Base-by-base conservation (phyloP, 495 filamentous ascomycete genomes). In the Neurospora cerealis region DNA sequence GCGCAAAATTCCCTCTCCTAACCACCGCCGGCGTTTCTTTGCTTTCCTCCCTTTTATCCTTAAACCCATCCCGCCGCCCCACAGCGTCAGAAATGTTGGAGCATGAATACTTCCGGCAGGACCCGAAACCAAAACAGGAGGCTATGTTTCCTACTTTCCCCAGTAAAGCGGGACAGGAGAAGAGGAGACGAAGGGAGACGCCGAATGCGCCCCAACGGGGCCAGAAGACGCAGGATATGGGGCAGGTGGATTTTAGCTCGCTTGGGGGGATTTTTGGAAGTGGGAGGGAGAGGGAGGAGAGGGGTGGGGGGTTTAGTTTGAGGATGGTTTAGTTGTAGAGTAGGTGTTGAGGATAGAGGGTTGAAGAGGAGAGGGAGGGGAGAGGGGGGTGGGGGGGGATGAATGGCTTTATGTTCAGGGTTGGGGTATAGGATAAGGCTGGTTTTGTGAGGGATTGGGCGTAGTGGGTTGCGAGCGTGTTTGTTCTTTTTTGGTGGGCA, bases 61-160 rank as follows among this genome's bases (percentile, higher is more conserved):
- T n/a, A n/a, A n/a, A n/a, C n/a, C n/a, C n/a, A n/a, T n/a, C n/a
- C n/a, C n/a, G n/a, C n/a, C n/a, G n/a, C n/a, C n/a, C n/a, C n/a
- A n/a, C n/a, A 2, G 93, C 96, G 1, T 79, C 78, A 28, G 83
- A 88, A 73, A 80, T 83, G 80, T 69, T 82, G 36, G 78, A 66
- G 32, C 94, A 98, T 81, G 86, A 89, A 54, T 99, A 96, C 80
- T 99, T 98, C 82, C 85, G 83, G 24, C 96, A 98, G 84, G 91
- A 97, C 73, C 96, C 96, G 1, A 91, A 90, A 40, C 93, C 93
- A 2, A 97, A 97, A 82, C 89, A 89, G 32, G 91, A 90, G 79
- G 92, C 90, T 76, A 92, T 96, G 91, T 95, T 96, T 76, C 93
- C 93, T 19, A 95, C 93, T 0, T 99, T 97, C 79, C 96, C 96